Evolutionary conservation across 208 protist species (phyloP).

Genomic region (Strigomonas oncopelti): DNA sequence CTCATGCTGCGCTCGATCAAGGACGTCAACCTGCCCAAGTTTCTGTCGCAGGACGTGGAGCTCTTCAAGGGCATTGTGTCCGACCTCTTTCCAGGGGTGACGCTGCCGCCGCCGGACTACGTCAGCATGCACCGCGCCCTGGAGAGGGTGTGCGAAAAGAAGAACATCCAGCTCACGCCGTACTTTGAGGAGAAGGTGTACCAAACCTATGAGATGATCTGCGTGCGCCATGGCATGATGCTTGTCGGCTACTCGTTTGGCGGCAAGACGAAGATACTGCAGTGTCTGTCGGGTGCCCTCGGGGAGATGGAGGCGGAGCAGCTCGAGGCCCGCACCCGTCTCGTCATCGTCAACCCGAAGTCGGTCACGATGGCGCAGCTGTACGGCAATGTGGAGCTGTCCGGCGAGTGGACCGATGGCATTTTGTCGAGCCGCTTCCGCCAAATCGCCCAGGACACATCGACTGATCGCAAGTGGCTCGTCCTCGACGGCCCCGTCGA

Average conservation of each 20-base stretch:
- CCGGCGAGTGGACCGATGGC: conserved; percentile 97
- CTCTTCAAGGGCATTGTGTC: conserved; percentile 96
- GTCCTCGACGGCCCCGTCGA: conserved; percentile 98
- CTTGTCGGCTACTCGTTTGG: conserved; percentile 93
- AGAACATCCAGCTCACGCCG: conserved; percentile 85
- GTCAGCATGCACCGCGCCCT: conserved; percentile 81
- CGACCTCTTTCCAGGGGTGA: conserved; percentile 92
- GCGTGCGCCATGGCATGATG: conserved; percentile 98
- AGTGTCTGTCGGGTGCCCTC: conserved; percentile 85
- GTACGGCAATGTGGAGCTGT: conserved; percentile 94
- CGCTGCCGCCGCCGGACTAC: conserved; percentile 86
- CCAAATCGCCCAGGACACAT: conserved; percentile 75
- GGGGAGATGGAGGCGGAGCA: conserved; percentile 63
- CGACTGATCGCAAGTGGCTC: conserved; percentile 91
- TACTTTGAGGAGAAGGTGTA: conserved; percentile 90
- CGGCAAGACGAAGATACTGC: conserved; percentile 89
- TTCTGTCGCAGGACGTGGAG: conserved; percentile 93
- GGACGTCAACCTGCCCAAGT: conserved; percentile 95
- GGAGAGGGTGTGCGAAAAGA: conserved; percentile 36
- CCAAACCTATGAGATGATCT: conserved; percentile 97
- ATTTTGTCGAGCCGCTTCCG: conserved; percentile 94
- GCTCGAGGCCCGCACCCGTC: conserved; percentile 77
- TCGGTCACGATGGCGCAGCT: conserved; percentile 93
- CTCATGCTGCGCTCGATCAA: conserved; percentile 95
- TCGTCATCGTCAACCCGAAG: conserved; percentile 94